phyloP scores from a whole-genome alignment of 2,329 filamentous ascomycete species.

The Aspergillus piperis region DNA sequence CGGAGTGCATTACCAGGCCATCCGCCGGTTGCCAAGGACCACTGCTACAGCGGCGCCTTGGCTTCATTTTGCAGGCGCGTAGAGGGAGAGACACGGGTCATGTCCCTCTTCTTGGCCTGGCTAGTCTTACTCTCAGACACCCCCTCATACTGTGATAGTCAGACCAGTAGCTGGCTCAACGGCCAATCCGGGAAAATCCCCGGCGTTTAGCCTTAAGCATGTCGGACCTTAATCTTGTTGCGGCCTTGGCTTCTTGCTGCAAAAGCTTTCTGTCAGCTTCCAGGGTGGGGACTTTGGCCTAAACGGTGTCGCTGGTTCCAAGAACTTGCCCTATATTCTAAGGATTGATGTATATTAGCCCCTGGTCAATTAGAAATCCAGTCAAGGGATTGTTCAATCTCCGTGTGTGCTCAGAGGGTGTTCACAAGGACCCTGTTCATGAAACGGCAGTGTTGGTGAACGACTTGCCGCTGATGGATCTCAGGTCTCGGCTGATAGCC shows the following conservation, averaged over 20 bases:
- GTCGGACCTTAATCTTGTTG: not conserved
- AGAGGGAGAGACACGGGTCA: not conserved
- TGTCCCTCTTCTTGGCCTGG: not conserved
- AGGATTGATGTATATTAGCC: not conserved
- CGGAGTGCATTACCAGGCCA: not conserved
- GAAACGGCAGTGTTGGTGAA: too few relatives aligned
- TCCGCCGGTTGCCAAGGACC: conserved; percentile 1
- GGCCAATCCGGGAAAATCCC: not conserved
- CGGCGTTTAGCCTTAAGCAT: not conserved
- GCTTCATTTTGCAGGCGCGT: not conserved
- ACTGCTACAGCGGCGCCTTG: conserved; percentile 7
- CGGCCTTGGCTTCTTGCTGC: not conserved
- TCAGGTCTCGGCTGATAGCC: too few relatives aligned
- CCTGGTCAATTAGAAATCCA: not conserved
- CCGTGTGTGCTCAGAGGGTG: too few relatives aligned
- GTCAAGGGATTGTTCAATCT: too few relatives aligned
- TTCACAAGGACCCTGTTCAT: too few relatives aligned
- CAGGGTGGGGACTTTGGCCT: not conserved
- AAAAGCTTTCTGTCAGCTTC: conserved; percentile 1
- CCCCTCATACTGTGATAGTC: not conserved
- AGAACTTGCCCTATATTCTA: not conserved
- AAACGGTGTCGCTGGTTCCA: not conserved
- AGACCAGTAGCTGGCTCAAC: not conserved
- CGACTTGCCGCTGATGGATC: too few relatives aligned
- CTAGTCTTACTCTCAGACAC: not conserved